A percentile compares a stretch with the other conserved stretches of the same genome.
Evolutionary conservation across 257 asterid genomes (phyloP).

Genomic region (Nicotiana noctiflora): DNA sequence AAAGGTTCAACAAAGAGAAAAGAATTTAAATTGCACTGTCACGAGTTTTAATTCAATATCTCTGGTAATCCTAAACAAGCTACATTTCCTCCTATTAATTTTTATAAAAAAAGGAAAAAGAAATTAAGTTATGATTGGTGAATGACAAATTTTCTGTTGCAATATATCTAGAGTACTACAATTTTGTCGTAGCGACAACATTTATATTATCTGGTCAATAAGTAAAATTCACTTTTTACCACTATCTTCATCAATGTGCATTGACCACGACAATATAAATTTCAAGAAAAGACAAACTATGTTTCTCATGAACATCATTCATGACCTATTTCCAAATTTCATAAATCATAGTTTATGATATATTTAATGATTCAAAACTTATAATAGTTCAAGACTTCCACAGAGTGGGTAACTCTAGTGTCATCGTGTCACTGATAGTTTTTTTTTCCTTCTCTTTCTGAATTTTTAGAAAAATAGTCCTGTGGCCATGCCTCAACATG

Average conservation of each 20-base stretch:
- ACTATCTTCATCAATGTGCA: not conserved
- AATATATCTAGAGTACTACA: not conserved
- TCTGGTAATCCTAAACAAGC: not conserved
- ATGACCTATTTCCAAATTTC: not conserved
- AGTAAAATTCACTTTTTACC: not conserved
- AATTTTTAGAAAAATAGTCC: conserved; percentile 14
- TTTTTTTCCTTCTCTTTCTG: not conserved
- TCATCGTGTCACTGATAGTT: not conserved
- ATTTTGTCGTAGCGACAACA: too few relatives aligned
- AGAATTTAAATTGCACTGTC: not conserved
- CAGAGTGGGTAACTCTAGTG: not conserved
- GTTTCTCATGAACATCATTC: not conserved
- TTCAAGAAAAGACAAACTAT: not conserved
- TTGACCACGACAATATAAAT: not conserved
- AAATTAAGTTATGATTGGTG: too few relatives aligned
- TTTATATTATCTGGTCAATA: too few relatives aligned
- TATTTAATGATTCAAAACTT: not conserved
- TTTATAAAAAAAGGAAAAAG: too few relatives aligned
- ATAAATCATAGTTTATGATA: not conserved
- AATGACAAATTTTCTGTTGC: not conserved
- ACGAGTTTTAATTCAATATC: not conserved
- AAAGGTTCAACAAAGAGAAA: not conserved
- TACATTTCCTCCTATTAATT: too few relatives aligned
- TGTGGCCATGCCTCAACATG: conserved; percentile 41
- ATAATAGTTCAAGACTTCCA: not conserved